These are phyloP conservation scores for Epichloe festucae DNA, from an alignment of 2,329 filamentous ascomycete species.

Conservation along the genomic window DNA sequence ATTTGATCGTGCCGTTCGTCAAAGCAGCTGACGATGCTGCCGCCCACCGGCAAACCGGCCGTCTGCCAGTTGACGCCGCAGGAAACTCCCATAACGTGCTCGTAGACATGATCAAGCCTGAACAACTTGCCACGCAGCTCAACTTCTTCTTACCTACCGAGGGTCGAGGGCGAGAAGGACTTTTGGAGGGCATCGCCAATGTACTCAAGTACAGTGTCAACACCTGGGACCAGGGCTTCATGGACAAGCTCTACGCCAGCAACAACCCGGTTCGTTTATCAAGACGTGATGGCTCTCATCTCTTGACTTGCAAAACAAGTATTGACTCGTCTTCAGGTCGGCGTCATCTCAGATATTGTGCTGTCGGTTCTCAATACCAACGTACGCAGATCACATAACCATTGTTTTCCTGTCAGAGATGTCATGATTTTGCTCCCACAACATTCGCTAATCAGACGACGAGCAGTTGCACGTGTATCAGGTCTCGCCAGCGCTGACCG, in stretches of 20 bases:
- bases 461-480: slow-evolving; percentile 73
- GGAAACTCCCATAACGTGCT: slow-evolving; percentile 41
- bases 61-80: slow-evolving; percentile 26
- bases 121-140: slow-evolving; percentile 41
- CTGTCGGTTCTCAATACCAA: slow-evolving; percentile 86
- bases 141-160: slow-evolving; percentile 44
- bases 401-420: neutral
- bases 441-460: neutral
- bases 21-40: slow-evolving; percentile 53
- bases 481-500: slow-evolving; percentile 75
- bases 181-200: slow-evolving; percentile 56
- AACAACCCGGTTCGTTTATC: slow-evolving; percentile 56
- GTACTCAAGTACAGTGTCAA: slow-evolving; percentile 83
- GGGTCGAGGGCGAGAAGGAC: slow-evolving; percentile 55
- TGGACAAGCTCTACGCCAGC: slow-evolving; percentile 89
- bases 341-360: slow-evolving; percentile 72
- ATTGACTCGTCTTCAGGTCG: slow-evolving; percentile 39
- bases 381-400: slow-evolving; percentile 26
- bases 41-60: slow-evolving; percentile 36
- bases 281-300: neutral
- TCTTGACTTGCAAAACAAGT: neutral
- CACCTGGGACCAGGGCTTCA: slow-evolving; percentile 95
- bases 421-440: neutral
- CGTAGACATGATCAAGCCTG: slow-evolving; percentile 48
- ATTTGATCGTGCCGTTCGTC: slow-evolving; percentile 59